These are phyloP conservation scores for Dothidotthia symphoricarpi DNA, from an alignment of 2,329 filamentous ascomycete genomes.

Conservation along the genomic window DNA sequence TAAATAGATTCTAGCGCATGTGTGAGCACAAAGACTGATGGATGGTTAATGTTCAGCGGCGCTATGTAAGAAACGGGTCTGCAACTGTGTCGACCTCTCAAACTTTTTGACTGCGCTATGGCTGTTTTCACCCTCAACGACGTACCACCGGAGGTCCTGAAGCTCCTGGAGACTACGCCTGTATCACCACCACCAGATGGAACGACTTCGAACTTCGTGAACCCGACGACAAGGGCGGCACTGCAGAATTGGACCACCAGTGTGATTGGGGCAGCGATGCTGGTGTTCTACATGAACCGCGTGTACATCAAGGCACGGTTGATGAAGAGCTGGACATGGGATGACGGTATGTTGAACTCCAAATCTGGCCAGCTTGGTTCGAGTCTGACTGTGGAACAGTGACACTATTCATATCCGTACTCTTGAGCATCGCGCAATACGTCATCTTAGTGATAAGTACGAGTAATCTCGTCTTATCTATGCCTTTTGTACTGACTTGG, in stretches of 20 bases:
- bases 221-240: slow-evolving; percentile 4
- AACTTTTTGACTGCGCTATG: no score
- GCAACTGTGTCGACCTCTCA: no score
- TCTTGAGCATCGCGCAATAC: neutral
- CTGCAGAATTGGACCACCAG: slow-evolving; percentile 5
- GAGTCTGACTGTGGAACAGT: neutral
- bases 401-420: neutral
- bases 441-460: neutral
- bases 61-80: no score
- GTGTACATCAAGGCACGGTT: slow-evolving; percentile 10
- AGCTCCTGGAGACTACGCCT: slow-evolving; percentile 2
- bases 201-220: slow-evolving; percentile 4
- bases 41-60: no score
- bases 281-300: slow-evolving; percentile 8
- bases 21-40: no score
- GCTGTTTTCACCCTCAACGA: no score
- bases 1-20: no score
- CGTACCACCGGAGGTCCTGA: neutral
- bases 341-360: slow-evolving; percentile 6
- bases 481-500: neutral
- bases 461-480: neutral
- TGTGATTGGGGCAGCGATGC: neutral
- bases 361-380: neutral
- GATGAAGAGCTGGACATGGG: slow-evolving; percentile 10
- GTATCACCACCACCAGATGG: slow-evolving; percentile 6